Base-by-base conservation (phyloP, 2,329 filamentous ascomycete species). In the Diaporthe velutina region DNA sequence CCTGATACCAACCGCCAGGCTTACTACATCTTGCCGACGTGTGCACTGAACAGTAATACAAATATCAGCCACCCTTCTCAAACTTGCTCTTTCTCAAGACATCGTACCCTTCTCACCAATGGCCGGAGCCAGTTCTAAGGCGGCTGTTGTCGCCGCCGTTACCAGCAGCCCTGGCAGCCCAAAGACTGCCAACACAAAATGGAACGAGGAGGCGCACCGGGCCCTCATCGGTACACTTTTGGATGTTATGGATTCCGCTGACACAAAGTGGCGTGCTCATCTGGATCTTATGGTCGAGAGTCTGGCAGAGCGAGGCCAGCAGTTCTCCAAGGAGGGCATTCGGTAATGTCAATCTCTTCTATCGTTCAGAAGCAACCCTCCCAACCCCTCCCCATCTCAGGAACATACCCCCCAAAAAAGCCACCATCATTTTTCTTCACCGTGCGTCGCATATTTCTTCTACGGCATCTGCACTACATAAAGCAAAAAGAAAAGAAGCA, bases 321-420 rank as follows among this genome's bases (percentile, higher is more conserved):
- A 76, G 8, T 83, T 84, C n/a, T 84, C 83, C 4, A 88, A 85
- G 85, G 83, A 88, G 40, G 84, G 80, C 1, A 81, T 88, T 67
- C 85, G 86, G 87, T 87, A 82, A 57, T 17, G 45, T 28, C 35
- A 28, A 28, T n/a, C 25, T 48, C 2, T 45, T 61, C 64, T n/a
- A 25, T 57, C 10, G 5, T 38, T 40, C 48, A 40, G n/a, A 52
- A 25, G 30, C 17, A 33, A n/a, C 28, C 15, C 40, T 3, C 6
- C 33, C 22, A 50, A 7, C 30, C 35, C 35, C 35, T 38, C 35
- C 35, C 17, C 19, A 40, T n/a, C n/a, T n/a, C n/a, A n/a, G n/a
- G n/a, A n/a, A n/a, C n/a, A 30, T 42, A 66, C 40, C 25, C 30
- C 30, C 45, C 52, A 25, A 13, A 6, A 42, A 30, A 45, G 1